A percentile compares a stretch with the other conserved stretches of the same genome.
phyloP scores from a whole-genome alignment of 2,329 filamentous ascomycete species.

The Polytolypa hystricis region DNA sequence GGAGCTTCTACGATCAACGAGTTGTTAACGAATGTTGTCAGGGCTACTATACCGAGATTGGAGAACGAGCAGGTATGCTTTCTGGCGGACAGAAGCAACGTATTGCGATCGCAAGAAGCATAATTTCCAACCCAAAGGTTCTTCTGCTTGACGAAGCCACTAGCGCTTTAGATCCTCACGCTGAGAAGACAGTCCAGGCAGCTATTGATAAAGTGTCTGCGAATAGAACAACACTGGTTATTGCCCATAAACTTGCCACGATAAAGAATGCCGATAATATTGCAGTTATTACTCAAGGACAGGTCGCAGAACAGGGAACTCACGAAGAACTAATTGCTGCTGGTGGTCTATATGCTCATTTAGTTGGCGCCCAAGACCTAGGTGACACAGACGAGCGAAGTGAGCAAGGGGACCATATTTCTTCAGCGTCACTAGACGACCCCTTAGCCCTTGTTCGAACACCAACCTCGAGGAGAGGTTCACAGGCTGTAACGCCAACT shows the following conservation, averaged over 20 bases:
- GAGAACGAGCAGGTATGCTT: conserved; percentile 73
- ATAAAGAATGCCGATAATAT: conserved; percentile 84
- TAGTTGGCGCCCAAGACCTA: conserved; percentile 54
- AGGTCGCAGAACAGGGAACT: conserved; percentile 77
- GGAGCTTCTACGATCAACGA: not conserved
- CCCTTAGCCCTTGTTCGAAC: conserved; percentile 5
- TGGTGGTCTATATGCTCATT: conserved; percentile 59
- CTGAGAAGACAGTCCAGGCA: conserved; percentile 75
- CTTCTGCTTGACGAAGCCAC: conserved; percentile 83
- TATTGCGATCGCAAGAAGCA: conserved; percentile 73
- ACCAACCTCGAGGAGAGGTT: conserved; percentile 1
- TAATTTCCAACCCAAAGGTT: conserved; percentile 75
- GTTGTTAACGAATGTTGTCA: conserved; percentile 1
- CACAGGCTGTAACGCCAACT: conserved; percentile 2
- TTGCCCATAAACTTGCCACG: conserved; percentile 78
- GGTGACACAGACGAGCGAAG: conserved; percentile 2
- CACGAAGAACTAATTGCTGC: conserved; percentile 61
- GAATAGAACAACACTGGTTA: conserved; percentile 75
- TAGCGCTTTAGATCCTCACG: conserved; percentile 73
- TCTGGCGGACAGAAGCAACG: conserved; percentile 87
- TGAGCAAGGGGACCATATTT: conserved; percentile 15
- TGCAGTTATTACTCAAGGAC: conserved; percentile 68
- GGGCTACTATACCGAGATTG: conserved; percentile 76
- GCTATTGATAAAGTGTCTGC: conserved; percentile 68
- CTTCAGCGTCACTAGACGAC: not conserved